These are phyloP conservation scores for Russula olivacea DNA, from an alignment of 768 basidiomycete species.

Conservation along the genomic window DNA sequence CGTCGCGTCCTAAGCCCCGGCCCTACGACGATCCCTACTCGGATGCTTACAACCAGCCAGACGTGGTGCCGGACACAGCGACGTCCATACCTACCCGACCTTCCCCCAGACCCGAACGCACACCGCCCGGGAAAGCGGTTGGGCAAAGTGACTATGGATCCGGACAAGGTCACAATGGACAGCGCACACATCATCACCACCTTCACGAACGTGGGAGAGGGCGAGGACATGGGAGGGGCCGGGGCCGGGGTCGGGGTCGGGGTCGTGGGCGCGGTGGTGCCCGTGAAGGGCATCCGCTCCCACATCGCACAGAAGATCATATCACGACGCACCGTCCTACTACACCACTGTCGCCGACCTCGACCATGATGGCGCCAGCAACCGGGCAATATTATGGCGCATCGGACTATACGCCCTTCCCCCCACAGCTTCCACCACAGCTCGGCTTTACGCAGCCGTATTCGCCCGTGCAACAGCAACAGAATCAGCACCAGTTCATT, in stretches of 20 bases:
- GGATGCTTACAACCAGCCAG: conserved; percentile 29
- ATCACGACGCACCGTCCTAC: conserved; percentile 28
- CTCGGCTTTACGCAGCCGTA: conserved; percentile 22
- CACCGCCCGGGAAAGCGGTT: conserved; percentile 18
- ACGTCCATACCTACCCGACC: neutral
- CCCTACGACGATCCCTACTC: conserved; percentile 78
- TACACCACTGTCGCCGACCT: conserved; percentile 39
- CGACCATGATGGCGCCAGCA: conserved; percentile 42
- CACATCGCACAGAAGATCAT: conserved; percentile 31
- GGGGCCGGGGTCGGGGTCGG: conserved; percentile 27
- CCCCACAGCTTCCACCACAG: conserved; percentile 9
- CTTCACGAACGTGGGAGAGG: conserved; percentile 20
- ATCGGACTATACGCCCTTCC: conserved; percentile 20
- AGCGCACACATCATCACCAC: conserved; percentile 30
- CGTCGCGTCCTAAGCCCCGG: conserved; percentile 58
- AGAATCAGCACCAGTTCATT: conserved; percentile 1
- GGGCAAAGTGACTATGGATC: conserved; percentile 33
- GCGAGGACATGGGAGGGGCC: conserved; percentile 31
- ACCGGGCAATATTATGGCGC: conserved; percentile 37
- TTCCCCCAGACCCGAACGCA: neutral
- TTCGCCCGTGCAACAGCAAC: conserved; percentile 1
- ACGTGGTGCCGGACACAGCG: neutral
- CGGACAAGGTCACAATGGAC: conserved; percentile 29
- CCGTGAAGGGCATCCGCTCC: conserved; percentile 5
- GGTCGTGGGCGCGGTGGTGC: conserved; percentile 12